Evolutionary conservation across 768 basidiomycete genomes (phyloP), one percentile per base, ranked within the genome.

Genomic region (Galerina marginata): DNA sequence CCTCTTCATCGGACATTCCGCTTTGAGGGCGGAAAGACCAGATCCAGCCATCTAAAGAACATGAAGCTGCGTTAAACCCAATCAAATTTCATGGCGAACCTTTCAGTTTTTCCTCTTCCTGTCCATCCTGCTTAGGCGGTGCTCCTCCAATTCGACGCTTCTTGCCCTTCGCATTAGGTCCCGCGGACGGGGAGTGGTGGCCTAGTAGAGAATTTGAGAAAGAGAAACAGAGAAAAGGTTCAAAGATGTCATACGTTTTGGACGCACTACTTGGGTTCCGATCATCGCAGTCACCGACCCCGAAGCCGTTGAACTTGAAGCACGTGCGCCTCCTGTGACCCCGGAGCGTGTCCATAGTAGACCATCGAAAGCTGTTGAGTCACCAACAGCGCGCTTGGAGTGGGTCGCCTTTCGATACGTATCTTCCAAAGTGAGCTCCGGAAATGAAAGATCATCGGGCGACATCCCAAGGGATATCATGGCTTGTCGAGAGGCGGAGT

Each of bases 391-490:
- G 12, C 62, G 65, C 29, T 59, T 61, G 4, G 38, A 3, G 9
- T 54, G 44, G 0, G 65, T 67, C 4, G 58, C 53, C 44, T 63
- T 62, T 1, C 62, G 56, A 20, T 51, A 52, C 14, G 64, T 67
- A 51, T 68, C 62, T 10, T 59, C 51, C 1, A 29, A 29, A 29
- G 61, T 58, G 4, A 70, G 54, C 1, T 37, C 29, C 1, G 60
- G 67, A 16, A 65, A 65, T 6, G 29, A 29, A 29, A 6, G 29
- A 29, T 29, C 29, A 29, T 29, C 29, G 3, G 29, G 29, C 6
- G 29, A 29, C 29, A 29, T 29, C 29, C 29, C 29, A 6, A 29
- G 29, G 4, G 29, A 29, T 29, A 29, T 29, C 29, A 29, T 29
- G 3, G 29, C 29, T 29, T 6, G 4, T 29, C 29, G 29, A 29